phyloP scores from a whole-genome alignment of 2,329 filamentous ascomycete species.

The Sarocladium kiliense region DNA sequence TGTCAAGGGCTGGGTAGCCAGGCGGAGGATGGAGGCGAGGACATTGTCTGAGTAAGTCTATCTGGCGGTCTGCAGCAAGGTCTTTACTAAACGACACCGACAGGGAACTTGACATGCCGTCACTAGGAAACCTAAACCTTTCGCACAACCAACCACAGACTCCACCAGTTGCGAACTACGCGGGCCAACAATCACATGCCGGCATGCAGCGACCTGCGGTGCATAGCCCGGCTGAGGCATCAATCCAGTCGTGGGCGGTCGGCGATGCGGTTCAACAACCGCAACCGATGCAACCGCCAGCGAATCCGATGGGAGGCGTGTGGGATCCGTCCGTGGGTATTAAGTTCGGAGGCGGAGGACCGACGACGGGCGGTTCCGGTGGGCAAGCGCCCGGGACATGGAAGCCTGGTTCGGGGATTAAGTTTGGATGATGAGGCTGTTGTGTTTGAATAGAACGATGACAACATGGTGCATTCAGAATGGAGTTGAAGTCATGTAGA shows the following conservation, averaged over 20 bases:
- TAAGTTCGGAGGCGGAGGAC: slow-evolving; percentile 47
- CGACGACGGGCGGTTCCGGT: slow-evolving; percentile 20
- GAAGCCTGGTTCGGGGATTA: slow-evolving; percentile 55
- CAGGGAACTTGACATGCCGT: slow-evolving; percentile 47
- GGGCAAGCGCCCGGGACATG: slow-evolving; percentile 39
- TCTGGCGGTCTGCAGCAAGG: neutral
- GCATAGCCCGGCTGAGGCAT: slow-evolving; percentile 36
- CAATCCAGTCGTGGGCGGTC: slow-evolving; percentile 54
- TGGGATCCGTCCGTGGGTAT: slow-evolving; percentile 83
- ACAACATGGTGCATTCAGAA: neutral
- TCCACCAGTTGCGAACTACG: slow-evolving; percentile 18
- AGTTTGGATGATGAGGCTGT: slow-evolving; percentile 39
- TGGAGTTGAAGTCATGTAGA: neutral
- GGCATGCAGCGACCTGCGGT: slow-evolving; percentile 19
- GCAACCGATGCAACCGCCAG: slow-evolving; percentile 36
- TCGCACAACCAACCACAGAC: slow-evolving; percentile 21
- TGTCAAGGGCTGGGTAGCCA: slow-evolving; percentile 72
- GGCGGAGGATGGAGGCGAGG: slow-evolving; percentile 74
- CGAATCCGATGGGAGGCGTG: slow-evolving; percentile 39
- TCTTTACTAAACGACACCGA: slow-evolving; percentile 19
- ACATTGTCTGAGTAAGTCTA: slow-evolving; percentile 65
- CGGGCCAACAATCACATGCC: slow-evolving; percentile 14
- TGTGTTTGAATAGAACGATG: neutral
- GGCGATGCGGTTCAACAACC: slow-evolving; percentile 52
- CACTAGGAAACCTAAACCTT: slow-evolving; percentile 39